Conservation (phyloP, 805 yeast genomes). For the Metschnikowia lochheadii region DNA sequence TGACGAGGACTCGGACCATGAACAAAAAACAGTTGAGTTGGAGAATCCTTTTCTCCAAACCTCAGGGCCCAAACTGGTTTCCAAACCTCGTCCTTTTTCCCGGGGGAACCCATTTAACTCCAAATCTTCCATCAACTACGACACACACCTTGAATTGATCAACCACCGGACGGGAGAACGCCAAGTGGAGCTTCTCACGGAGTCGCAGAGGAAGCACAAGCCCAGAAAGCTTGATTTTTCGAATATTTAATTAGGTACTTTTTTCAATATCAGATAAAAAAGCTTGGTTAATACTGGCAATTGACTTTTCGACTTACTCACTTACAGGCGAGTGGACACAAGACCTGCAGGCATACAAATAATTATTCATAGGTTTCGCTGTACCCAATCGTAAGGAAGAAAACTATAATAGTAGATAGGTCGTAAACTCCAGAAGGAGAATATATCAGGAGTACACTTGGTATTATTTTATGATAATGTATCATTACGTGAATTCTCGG, state of each 20-base stretch:
- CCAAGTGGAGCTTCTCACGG: slow-evolving; percentile 25
- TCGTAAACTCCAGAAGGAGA: too few species aligned
- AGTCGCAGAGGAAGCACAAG: slow-evolving; percentile 29
- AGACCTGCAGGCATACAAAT: too few species aligned
- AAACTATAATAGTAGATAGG: too few species aligned
- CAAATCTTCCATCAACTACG: slow-evolving; percentile 23
- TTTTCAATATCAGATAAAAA: too few species aligned
- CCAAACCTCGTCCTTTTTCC: neutral
- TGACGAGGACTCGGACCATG: slow-evolving; percentile 23
- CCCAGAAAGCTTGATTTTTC: slow-evolving; percentile 36
- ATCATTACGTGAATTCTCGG: too few species aligned
- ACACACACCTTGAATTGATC: slow-evolving; percentile 36
- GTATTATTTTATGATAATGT: too few species aligned
- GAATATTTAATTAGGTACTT: neutral
- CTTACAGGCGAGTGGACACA: too few species aligned
- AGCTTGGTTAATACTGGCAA: too few species aligned
- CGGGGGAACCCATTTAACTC: slow-evolving; percentile 26
- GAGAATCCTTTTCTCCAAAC: slow-evolving; percentile 8
- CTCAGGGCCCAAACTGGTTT: neutral
- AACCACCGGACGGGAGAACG: slow-evolving; percentile 42
- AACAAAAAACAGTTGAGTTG: slow-evolving; percentile 10
- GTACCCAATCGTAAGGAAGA: too few species aligned
- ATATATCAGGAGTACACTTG: too few species aligned
- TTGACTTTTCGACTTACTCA: too few species aligned
- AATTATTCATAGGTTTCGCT: too few species aligned